phyloP scores from a whole-genome alignment of 768 basidiomycete genomes.

The Phanerochaete sordida region DNA sequence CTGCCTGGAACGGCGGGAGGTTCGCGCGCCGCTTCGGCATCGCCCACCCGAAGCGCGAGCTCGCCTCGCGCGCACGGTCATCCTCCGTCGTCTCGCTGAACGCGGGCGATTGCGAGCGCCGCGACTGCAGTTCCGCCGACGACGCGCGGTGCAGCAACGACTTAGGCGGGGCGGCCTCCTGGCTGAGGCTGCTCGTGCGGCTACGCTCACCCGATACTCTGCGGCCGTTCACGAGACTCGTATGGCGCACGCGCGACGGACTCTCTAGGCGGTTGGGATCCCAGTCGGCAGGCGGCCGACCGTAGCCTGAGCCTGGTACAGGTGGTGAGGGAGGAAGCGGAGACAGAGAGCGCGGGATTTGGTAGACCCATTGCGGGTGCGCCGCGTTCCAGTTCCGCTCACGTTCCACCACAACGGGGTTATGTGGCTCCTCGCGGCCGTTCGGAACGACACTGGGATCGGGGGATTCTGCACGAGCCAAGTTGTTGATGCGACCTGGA shows the following conservation, averaged over 20 bases:
- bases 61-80: neutral
- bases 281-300: neutral
- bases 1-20: slow-evolving; percentile 40
- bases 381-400: slow-evolving; percentile 71
- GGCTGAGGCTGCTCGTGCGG: slow-evolving; percentile 1
- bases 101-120: slow-evolving; percentile 16
- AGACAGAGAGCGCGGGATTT: neutral
- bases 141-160: neutral
- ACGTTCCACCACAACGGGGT: slow-evolving; percentile 37
- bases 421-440: slow-evolving; percentile 10
- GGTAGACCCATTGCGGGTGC: slow-evolving; percentile 46
- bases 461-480: neutral
- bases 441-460: neutral
- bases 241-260: neutral
- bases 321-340: neutral
- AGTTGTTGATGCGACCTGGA: slow-evolving; percentile 21
- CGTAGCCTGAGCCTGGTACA: neutral
- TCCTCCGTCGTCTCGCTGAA: slow-evolving; percentile 32
- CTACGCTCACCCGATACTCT: neutral
- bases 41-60: slow-evolving; percentile 36
- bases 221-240: neutral
- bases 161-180: neutral
- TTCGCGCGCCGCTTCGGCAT: slow-evolving; percentile 30
- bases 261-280: neutral
- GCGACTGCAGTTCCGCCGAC: neutral